These are phyloP conservation scores for Globisporangium uncinulatum DNA, from an alignment of 352 stramenopile species.

Conservation along the genomic window DNA sequence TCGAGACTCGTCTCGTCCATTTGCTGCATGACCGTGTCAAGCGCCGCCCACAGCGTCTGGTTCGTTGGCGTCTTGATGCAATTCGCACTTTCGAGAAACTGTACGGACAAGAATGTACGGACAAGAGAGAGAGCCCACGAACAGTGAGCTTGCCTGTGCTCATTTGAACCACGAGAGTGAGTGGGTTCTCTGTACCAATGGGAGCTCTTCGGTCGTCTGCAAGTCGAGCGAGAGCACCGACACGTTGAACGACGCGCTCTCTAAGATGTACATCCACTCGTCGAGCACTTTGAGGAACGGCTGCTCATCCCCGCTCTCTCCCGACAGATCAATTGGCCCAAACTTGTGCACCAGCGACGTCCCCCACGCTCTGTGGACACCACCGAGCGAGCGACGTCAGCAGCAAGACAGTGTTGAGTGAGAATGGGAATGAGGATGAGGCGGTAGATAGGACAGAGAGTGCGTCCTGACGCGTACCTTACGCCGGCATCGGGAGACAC, in stretches of 20 bases:
- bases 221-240: conserved; percentile 60
- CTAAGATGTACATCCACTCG: conserved; percentile 85
- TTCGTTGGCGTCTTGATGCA: conserved; percentile 80
- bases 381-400: background rate
- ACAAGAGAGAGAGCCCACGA: background rate
- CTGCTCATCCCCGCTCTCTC: conserved; percentile 35
- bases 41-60: conserved; percentile 68
- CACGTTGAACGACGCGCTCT: conserved; percentile 73
- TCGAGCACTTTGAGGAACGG: conserved; percentile 69
- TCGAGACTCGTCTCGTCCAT: conserved; percentile 79
- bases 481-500: conserved; percentile 76
- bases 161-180: background rate
- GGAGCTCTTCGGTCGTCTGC: conserved; percentile 61
- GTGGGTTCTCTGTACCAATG: conserved; percentile 31
- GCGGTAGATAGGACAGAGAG: background rate
- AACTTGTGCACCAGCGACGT: conserved; percentile 46
- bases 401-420: too few relatives aligned
- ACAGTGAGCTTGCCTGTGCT: background rate
- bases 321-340: conserved; percentile 51
- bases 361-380: conserved; percentile 47
- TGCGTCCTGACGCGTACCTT: conserved; percentile 27
- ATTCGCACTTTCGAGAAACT: conserved; percentile 72
- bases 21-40: conserved; percentile 83
- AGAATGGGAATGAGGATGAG: background rate
- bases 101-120: background rate